Evolutionary conservation across 2,329 filamentous ascomycete species (phyloP), one percentile per base, ranked within the genome.

Genomic region (Colletotrichum nymphaeae): DNA sequence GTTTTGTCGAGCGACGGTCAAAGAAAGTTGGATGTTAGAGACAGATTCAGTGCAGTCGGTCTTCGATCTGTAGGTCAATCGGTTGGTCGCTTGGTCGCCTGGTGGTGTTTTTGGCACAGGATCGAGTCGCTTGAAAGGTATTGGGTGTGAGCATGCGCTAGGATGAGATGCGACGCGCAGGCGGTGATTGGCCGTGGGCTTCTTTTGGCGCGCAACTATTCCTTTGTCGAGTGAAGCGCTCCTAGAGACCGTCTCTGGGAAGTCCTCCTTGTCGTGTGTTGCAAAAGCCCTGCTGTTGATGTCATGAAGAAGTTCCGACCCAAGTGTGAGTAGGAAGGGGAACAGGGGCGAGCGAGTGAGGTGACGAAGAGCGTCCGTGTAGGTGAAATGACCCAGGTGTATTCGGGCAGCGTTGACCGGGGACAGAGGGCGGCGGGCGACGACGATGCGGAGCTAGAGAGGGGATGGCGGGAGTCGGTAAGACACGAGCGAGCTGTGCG

Each of bases 21-120:
- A 37, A 53, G 42, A 19, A 46, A 65, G 16, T 12, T 49, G 42
- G 22, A 22, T n/a, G 52, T 28, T 37, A 30, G 26, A 42, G 19
- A 28, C 56, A 65, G 35, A 26, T 32, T 56, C 60, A 35, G 49
- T 66, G 71, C 60, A 64, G 71, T 46, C 67, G 65, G 67, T 56
- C 22, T 22, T 72, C n/a, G 59, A 53, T 49, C 30, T 49, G 49
- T 35, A 64, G 56, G 63, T 37, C 49, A 53, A 55, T 73, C 59
- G 59, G 28, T 52, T 16, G 42, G 67, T 70, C 70, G 70, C 68
- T 42, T 66, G 62, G 67, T 69, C 60, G 62, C 66, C 63, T 72
- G 69, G 65, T 72, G 69, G 70, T 73, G 67, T 73, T 70, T 70
- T 73, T 73, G 71, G 67, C 71, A 73, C 67, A 70, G 46, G 67